phyloP scores from a whole-genome alignment of 1,284 basidiomycete genomes.

The Ganoderma boninense region DNA sequence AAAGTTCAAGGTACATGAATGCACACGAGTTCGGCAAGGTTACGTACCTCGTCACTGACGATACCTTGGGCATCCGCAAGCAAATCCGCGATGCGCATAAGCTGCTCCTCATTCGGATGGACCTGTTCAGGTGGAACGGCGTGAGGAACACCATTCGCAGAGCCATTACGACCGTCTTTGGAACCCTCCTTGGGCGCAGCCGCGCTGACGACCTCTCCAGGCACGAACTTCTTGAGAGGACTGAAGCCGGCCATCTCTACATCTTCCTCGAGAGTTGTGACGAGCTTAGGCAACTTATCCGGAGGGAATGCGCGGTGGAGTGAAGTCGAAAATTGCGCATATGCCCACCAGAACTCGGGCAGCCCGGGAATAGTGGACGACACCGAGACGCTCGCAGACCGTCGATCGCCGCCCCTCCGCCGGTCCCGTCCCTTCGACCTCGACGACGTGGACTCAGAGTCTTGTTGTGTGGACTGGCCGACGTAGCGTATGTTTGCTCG shows the following conservation, averaged over 20 bases:
- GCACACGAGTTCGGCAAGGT: neutral
- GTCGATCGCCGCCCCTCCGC: constrained; percentile 23
- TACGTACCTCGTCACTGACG: constrained; percentile 61
- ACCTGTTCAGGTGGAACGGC: constrained; percentile 57
- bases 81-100: constrained; percentile 93
- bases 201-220: constrained; percentile 46
- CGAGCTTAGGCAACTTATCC: constrained; percentile 68
- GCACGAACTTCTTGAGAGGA: constrained; percentile 72
- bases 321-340: constrained; percentile 72
- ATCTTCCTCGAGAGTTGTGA: constrained; percentile 88
- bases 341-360: constrained; percentile 77
- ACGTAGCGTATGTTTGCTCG: constrained; percentile 83
- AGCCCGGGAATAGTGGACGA: constrained; percentile 41
- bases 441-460: constrained; percentile 38
- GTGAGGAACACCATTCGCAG: constrained; percentile 11
- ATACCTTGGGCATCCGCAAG: constrained; percentile 78
- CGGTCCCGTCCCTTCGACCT: constrained; percentile 31
- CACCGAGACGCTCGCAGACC: constrained; percentile 15
- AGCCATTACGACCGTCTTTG: constrained; percentile 17
- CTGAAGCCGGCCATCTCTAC: constrained; percentile 89
- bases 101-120: constrained; percentile 94
- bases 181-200: constrained; percentile 30
- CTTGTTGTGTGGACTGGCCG: constrained; percentile 45
- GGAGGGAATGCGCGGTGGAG: constrained; percentile 78
- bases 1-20: neutral